These are phyloP conservation scores for Gaultheria prostrata DNA, from an alignment of 148 eudicot genomes.

Conservation along the genomic window DNA sequence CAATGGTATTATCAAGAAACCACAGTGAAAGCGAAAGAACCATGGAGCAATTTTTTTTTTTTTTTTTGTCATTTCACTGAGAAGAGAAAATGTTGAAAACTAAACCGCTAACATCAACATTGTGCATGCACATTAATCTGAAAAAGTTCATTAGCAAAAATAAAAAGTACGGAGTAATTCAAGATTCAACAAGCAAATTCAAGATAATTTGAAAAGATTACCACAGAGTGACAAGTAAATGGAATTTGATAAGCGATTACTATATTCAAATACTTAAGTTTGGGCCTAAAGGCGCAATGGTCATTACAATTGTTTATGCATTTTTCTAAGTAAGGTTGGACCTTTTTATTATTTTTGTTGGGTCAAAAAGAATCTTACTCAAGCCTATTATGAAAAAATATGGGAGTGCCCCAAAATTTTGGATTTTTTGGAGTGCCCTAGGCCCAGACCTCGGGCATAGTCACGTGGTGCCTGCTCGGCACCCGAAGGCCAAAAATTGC, in stretches of 20 bases:
- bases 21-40: background rate
- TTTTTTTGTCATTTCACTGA: background rate
- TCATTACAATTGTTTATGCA: no score
- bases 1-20: background rate
- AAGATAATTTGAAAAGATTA: background rate
- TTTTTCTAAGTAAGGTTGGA: no score
- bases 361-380: no score
- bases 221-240: background rate
- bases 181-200: background rate
- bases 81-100: background rate
- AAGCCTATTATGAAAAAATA: no score
- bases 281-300: no score
- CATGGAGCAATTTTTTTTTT: background rate
- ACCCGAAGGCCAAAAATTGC: no score
- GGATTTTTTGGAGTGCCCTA: no score
- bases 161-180: background rate
- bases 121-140: background rate
- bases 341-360: no score
- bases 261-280: no score
- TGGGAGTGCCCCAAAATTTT: no score
- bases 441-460: no score
- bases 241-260: background rate
- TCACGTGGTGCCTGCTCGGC: no score
- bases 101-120: background rate
- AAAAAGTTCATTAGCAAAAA: background rate